Percentiles rank a stretch among this genome's conserved stretches.
Conservation (phyloP, 306 rosid genomes). For the Carpinus viminea region DNA sequence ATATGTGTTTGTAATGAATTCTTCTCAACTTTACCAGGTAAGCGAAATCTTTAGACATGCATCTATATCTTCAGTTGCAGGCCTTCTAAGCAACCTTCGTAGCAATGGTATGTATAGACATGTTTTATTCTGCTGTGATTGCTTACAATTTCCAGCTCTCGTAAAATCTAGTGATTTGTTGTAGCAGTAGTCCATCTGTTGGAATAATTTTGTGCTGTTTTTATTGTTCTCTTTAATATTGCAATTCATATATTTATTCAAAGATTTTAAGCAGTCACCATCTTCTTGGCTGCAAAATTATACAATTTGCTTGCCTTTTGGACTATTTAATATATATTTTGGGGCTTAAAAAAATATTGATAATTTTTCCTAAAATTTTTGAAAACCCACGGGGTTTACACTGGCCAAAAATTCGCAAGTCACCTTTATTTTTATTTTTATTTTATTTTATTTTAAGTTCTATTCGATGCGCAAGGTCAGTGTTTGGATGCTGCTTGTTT, state of each 20-base stretch:
- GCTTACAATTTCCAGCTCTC: not conserved
- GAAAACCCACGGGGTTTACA: not conserved
- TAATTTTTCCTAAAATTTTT: conserved; percentile 2
- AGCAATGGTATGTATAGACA: conserved; percentile 70
- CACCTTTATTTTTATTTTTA: no score
- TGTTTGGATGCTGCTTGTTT: conserved; percentile 16
- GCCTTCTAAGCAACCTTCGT: conserved; percentile 77
- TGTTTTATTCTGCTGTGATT: conserved; percentile 14
- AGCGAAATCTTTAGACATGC: conserved; percentile 73
- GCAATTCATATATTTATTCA: not conserved
- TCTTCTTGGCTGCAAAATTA: not conserved
- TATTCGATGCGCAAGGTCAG: conserved; percentile 1
- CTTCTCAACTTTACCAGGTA: conserved; percentile 51
- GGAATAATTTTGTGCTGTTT: not conserved
- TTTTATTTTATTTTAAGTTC: not conserved
- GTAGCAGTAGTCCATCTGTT: not conserved
- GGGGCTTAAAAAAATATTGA: not conserved
- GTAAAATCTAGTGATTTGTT: not conserved
- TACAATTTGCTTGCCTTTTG: not conserved
- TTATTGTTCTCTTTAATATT: not conserved
- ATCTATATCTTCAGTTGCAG: conserved; percentile 63
- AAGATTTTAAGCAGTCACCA: not conserved
- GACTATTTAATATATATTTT: not conserved
- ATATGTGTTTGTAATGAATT: conserved; percentile 24
- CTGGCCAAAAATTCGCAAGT: not conserved